Evolutionary conservation across 192 early-diverging fungal genomes (phyloP), one percentile per base, ranked within the genome.

Genomic region (Obelidium mucronatum): DNA sequence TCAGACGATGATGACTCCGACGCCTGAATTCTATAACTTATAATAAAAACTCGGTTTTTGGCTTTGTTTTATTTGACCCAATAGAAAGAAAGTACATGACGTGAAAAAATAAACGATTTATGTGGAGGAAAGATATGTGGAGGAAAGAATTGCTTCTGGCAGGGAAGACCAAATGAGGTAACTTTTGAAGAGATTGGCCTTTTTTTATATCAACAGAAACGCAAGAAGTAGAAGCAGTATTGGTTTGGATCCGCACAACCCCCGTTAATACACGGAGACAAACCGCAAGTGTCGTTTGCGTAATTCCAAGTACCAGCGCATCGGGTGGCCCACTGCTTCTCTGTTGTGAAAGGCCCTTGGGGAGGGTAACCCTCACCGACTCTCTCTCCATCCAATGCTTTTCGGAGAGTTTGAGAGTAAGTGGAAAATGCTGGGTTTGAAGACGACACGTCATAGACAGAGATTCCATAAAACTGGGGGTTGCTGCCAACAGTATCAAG

Each of bases 1-100:
- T 75, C 73, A 64, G 73, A 75, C 30, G 62, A 51, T 13, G 68
- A 70, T 54, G 19, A 70, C n/a, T n/a, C n/a, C n/a, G n/a, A n/a
- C n/a, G n/a, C n/a, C n/a, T n/a, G n/a, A n/a, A n/a, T n/a, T n/a
- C n/a, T n/a, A n/a, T n/a, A n/a, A n/a, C n/a, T n/a, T n/a, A n/a
- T n/a, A n/a, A n/a, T n/a, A n/a, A n/a, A n/a, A n/a, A n/a, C n/a
- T n/a, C n/a, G n/a, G n/a, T n/a, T n/a, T n/a, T n/a, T n/a, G n/a
- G n/a, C n/a, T n/a, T n/a, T n/a, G n/a, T n/a, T n/a, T n/a, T n/a
- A n/a, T n/a, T n/a, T n/a, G n/a, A n/a, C n/a, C n/a, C n/a, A n/a
- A n/a, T n/a, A n/a, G n/a, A n/a, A n/a, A n/a, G n/a, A n/a, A n/a
- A n/a, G n/a, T n/a, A n/a, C n/a, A n/a, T n/a, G n/a, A n/a, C n/a